These are phyloP conservation scores for Agarophyton chilense DNA, from an alignment of 23 red algal species.

Conservation along the genomic window DNA sequence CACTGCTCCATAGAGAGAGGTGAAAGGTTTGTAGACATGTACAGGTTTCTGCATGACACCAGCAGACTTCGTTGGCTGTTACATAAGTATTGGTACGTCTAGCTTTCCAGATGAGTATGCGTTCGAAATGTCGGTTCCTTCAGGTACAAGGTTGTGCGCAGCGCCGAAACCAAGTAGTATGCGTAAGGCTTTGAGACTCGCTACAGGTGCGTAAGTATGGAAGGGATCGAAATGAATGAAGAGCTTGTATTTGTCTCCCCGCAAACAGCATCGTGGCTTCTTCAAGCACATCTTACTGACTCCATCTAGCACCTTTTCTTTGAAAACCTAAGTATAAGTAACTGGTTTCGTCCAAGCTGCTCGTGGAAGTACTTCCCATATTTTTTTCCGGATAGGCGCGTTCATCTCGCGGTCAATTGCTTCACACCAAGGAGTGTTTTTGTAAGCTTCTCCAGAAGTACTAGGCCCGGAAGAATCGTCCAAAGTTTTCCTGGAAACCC, in stretches of 20 bases:
- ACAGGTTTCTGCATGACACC: not conserved
- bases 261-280: not conserved
- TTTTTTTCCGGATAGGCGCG: too few species aligned
- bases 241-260: not conserved
- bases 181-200: not conserved
- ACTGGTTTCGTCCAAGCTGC: not conserved
- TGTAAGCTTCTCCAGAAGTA: not conserved
- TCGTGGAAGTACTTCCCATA: not conserved
- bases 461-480: not conserved
- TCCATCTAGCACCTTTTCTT: too few species aligned
- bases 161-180: constrained; percentile 2
- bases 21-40: not conserved
- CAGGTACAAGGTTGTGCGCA: not conserved
- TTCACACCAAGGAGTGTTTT: not conserved
- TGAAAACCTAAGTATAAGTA: not conserved
- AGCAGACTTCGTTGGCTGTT: constrained; percentile 21
- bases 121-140: constrained; percentile 26
- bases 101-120: constrained; percentile 16
- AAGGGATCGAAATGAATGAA: not conserved
- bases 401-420: constrained; percentile 16
- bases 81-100: not conserved
- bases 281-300: not conserved
- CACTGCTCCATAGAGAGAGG: not conserved
- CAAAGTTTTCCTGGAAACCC: not conserved
- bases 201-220: constrained; percentile 12